These are phyloP conservation scores for Coemansia aciculifera DNA, from an alignment of 192 early-diverging fungal genomes.

Conservation along the genomic window DNA sequence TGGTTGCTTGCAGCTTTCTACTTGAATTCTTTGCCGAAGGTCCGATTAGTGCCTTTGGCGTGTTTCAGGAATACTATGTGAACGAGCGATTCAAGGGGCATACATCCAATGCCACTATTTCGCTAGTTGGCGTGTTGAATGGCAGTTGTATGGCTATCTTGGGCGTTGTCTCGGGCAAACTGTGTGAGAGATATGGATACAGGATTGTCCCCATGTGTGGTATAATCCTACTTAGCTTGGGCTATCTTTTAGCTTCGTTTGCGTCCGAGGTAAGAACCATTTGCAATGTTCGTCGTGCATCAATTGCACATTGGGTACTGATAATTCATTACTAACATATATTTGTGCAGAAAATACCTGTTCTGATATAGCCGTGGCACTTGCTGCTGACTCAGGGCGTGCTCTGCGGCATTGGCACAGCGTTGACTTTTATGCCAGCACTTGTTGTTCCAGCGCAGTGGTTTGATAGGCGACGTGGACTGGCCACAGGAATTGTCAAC, in stretches of 20 bases:
- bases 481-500: slow-evolving; percentile 60
- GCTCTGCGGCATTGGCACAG: slow-evolving; percentile 57
- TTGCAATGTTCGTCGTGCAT: not conserved
- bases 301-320: not conserved
- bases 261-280: slow-evolving; percentile 43
- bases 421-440: slow-evolving; percentile 54
- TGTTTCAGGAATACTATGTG: slow-evolving; percentile 54
- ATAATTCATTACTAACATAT: not conserved
- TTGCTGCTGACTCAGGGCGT: slow-evolving; percentile 62
- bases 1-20: slow-evolving; percentile 52
- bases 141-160: slow-evolving; percentile 44
- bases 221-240: slow-evolving; percentile 34
- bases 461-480: slow-evolving; percentile 59
- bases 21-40: slow-evolving; percentile 54
- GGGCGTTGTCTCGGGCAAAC: slow-evolving; percentile 51
- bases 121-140: slow-evolving; percentile 49
- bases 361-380: slow-evolving; percentile 60
- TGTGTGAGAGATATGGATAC: slow-evolving; percentile 51
- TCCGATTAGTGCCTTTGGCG: slow-evolving; percentile 55
- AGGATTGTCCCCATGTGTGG: slow-evolving; percentile 42
- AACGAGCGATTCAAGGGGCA: slow-evolving; percentile 47
- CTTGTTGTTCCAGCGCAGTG: slow-evolving; percentile 57
- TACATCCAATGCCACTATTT: slow-evolving; percentile 47
- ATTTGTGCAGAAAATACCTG: not conserved
- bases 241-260: slow-evolving; percentile 55